These are phyloP conservation scores for Rhodotorula diobovata DNA, from an alignment of 768 basidiomycete genomes.

Conservation along the genomic window DNA sequence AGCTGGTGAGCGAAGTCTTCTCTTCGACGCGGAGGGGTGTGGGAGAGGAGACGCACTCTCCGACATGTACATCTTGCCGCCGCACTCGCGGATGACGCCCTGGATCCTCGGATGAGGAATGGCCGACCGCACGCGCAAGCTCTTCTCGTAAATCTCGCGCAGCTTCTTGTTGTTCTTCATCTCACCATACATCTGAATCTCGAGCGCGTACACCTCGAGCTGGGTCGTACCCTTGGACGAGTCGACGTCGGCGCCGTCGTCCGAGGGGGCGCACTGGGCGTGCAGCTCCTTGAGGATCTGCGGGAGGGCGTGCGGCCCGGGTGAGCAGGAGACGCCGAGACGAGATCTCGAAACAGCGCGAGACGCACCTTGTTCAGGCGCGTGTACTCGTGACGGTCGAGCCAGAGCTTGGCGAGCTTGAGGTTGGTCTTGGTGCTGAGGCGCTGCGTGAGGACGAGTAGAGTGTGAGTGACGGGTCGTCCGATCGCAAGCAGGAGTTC, in stretches of 20 bases:
- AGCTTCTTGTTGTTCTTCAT: constrained; percentile 91
- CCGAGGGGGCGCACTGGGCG: constrained; percentile 62
- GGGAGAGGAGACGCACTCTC: constrained; percentile 62
- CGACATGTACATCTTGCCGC: constrained; percentile 99
- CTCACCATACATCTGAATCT: constrained; percentile 99
- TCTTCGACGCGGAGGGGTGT: background rate
- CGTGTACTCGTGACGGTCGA: constrained; percentile 84
- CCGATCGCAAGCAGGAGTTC: constrained; percentile 34
- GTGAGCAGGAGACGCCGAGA: background rate
- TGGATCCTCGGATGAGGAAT: constrained; percentile 98
- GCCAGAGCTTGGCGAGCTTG: constrained; percentile 94
- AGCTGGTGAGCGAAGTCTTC: background rate
- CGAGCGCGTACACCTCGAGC: constrained; percentile 93
- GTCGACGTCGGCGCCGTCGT: constrained; percentile 77
- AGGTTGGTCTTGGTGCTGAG: constrained; percentile 91
- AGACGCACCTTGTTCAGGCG: constrained; percentile 68
- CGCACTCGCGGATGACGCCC: constrained; percentile 98
- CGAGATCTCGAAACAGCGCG: no score
- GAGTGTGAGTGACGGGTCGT: background rate
- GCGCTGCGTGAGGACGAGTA: constrained; percentile 54
- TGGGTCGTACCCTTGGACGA: constrained; percentile 85
- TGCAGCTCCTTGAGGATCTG: constrained; percentile 37
- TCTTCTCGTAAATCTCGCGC: constrained; percentile 98
- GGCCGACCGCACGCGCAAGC: constrained; percentile 84
- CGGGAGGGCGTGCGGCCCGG: no score